Evolutionary conservation across 1,284 basidiomycete genomes (phyloP).

Genomic region (Ganoderma resinaceum): DNA sequence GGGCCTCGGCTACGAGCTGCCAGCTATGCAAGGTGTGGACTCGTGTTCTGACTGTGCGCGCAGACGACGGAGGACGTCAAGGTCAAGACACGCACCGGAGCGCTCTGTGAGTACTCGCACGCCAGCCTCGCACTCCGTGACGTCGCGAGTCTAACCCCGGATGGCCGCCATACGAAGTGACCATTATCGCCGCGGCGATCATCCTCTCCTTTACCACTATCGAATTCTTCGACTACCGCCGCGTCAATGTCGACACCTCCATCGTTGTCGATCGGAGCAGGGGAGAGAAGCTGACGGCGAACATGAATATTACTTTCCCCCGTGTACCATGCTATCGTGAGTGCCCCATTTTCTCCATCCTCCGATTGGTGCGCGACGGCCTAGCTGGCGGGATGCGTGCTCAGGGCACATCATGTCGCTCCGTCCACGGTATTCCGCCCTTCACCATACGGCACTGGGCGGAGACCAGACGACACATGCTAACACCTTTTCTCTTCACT

Average conservation of each 20-base stretch:
- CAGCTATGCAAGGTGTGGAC: neutral
- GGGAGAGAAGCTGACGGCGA: slow-evolving; percentile 93
- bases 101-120: slow-evolving; percentile 69
- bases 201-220: slow-evolving; percentile 92
- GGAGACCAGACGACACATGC: neutral
- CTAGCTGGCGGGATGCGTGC: neutral
- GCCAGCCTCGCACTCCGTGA: slow-evolving; percentile 2
- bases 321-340: slow-evolving; percentile 96
- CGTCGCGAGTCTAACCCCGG: slow-evolving; percentile 1
- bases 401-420: neutral
- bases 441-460: neutral
- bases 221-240: slow-evolving; percentile 96
- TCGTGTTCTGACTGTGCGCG: slow-evolving; percentile 18
- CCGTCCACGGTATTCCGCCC: neutral
- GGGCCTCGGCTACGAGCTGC: slow-evolving; percentile 5
- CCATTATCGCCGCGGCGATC: slow-evolving; percentile 90
- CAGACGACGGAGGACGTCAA: slow-evolving; percentile 98
- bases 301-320: slow-evolving; percentile 95
- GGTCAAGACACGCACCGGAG: slow-evolving; percentile 94
- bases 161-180: slow-evolving; percentile 66
- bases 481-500: slow-evolving; percentile 3
- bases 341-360: slow-evolving; percentile 42
- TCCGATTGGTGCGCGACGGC: no score
- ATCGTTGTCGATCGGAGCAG: slow-evolving; percentile 93
- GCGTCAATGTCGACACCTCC: slow-evolving; percentile 86